Evolutionary conservation across 441 rosid species (phyloP).

Genomic region (Aleurites moluccanus): DNA sequence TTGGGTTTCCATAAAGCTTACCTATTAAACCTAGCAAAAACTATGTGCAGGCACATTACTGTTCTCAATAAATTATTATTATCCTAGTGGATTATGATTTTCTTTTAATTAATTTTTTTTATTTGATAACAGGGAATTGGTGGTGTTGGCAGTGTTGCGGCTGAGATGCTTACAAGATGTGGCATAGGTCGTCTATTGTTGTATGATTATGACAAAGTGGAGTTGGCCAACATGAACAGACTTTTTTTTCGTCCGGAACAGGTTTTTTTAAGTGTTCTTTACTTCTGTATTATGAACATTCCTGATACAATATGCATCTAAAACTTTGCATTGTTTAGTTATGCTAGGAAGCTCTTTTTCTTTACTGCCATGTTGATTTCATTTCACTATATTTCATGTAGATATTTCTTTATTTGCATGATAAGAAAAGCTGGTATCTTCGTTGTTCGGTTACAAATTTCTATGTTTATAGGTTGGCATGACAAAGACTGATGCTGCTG

Average conservation of each 20-base stretch:
- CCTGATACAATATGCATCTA: not conserved
- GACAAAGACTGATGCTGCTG: slow-evolving; percentile 99
- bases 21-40: not conserved
- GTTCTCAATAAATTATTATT: not conserved
- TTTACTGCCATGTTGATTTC: not conserved
- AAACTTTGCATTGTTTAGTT: slow-evolving; percentile 1
- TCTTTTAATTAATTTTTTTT: slow-evolving; percentile 5
- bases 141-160: slow-evolving; percentile 98
- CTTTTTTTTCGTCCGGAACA: slow-evolving; percentile 97
- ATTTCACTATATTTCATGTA: too few relatives aligned
- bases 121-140: slow-evolving; percentile 71
- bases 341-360: not conserved
- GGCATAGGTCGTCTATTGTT: slow-evolving; percentile 95
- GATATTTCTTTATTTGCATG: not conserved
- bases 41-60: not conserved
- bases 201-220: slow-evolving; percentile 95
- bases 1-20: not conserved
- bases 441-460: slow-evolving; percentile 16
- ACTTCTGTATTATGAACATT: not conserved
- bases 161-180: slow-evolving; percentile 98
- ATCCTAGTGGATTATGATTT: slow-evolving; percentile 2
- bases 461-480: slow-evolving; percentile 68
- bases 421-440: slow-evolving; percentile 4
- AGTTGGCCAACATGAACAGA: slow-evolving; percentile 97
- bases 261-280: slow-evolving; percentile 40